A percentile compares a stretch with the other conserved stretches of the same genome.
phyloP scores from a whole-genome alignment of 2,329 filamentous ascomycete species.

The Xylaria sp. region DNA sequence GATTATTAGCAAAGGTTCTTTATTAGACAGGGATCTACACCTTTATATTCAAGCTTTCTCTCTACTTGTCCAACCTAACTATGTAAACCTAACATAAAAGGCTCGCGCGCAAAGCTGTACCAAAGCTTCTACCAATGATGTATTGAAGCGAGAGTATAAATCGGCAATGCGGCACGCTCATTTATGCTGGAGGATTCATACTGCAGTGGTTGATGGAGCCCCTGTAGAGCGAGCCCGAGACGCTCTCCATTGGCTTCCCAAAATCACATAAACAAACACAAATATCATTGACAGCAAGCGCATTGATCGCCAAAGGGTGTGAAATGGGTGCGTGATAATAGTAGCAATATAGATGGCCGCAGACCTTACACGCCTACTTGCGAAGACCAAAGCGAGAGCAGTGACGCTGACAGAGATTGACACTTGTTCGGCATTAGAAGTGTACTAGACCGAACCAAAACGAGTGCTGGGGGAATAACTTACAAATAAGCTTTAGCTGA shows the following conservation, averaged over 20 bases:
- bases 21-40: neutral
- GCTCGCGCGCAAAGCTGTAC: neutral
- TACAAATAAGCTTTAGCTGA: conserved; percentile 28
- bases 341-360: neutral
- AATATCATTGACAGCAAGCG: neutral
- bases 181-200: neutral
- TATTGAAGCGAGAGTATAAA: no score
- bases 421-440: conserved; percentile 10
- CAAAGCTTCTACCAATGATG: neutral
- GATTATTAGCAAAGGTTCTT: neutral
- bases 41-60: neutral
- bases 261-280: neutral
- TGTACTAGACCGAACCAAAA: neutral
- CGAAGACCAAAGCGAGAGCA: conserved; percentile 15
- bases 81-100: neutral
- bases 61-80: neutral
- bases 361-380: conserved; percentile 23
- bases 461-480: neutral
- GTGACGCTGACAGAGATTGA: conserved; percentile 22
- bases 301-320: neutral
- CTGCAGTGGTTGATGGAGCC: neutral
- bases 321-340: neutral
- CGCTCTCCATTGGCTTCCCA: neutral
- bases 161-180: neutral
- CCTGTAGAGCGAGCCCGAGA: neutral